Base-by-base conservation (phyloP, 129 eudicot genomes). In the Escallonia herrerae region DNA sequence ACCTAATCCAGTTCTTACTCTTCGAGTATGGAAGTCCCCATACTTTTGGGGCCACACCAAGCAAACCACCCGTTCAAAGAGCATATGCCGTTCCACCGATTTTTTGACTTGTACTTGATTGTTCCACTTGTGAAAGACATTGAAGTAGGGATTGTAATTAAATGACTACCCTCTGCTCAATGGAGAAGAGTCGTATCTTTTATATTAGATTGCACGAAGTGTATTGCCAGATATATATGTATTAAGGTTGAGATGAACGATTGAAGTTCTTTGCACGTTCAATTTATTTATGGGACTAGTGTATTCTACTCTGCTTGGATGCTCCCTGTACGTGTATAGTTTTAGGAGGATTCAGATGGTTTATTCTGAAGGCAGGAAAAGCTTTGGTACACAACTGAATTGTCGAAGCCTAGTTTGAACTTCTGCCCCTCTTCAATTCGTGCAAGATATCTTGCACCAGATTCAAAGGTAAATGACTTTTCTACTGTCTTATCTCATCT, bases 101-200 rank as follows among this genome's bases (percentile, higher is more conserved):
- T 14, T 66, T 66, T 54, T n/a, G 33, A 38, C 37, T 54, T 66
- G 41, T 66, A 8, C 4, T 8, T 0, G 1, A 42, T 6, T 42
- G 1, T 54, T 53, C 71, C 71, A 66, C 41, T 40, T 66, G 70
- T 66, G 8, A 66, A 43, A 66, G n/a, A 11, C 49, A 13, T 60
- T 5, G 4, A 43, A 12, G 9, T 60, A 12, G 37, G n/a, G 49
- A 13, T 43, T 4, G 3, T 14, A 14, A n/a, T 60, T 43, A 41
- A 12, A 60, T 60, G 50, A 60, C 6, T 2, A 9, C 4, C 61
- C 1, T 56, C 33, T 56, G 42, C 40, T 7, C 7, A 53, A 43
- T 15, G 3, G 56, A 37, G 45, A 10, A 46, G 68, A 4, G 54
- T 15, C 15, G 58, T 14, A 13, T 54, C 37, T 49, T 49, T 5